Conservation (phyloP, 352 stramenopile species). For the Phytopythium kandeliae region DNA sequence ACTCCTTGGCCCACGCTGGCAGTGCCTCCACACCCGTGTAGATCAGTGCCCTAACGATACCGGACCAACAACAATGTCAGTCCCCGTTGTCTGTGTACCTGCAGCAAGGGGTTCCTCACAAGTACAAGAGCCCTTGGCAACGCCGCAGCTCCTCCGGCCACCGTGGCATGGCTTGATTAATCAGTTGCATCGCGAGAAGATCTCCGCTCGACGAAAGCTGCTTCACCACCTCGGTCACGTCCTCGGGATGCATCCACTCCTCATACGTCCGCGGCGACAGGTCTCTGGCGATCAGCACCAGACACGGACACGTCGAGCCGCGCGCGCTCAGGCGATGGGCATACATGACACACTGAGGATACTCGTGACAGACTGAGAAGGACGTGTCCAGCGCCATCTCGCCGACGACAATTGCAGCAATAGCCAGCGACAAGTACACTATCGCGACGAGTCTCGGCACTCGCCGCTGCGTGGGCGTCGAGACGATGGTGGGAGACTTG, state of each 20-base stretch:
- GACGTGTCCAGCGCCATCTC: conserved; percentile 8
- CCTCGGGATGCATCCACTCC: conserved; percentile 17
- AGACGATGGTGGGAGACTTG: too few relatives aligned
- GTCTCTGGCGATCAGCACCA: conserved; percentile 20
- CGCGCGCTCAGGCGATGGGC: conserved; percentile 13
- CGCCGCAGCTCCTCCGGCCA: conserved; percentile 18
- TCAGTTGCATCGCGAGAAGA: conserved; percentile 15
- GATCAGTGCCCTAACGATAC: conserved; percentile 13
- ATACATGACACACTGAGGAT: conserved; percentile 16
- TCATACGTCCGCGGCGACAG: conserved; percentile 12
- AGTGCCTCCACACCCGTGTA: conserved; percentile 16
- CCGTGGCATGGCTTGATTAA: conserved; percentile 14
- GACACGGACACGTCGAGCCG: conserved; percentile 13
- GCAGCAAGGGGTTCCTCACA: too few relatives aligned
- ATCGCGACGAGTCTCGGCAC: conserved; percentile 9
- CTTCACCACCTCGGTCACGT: conserved; percentile 12
- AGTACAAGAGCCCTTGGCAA: background rate
- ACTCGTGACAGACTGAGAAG: conserved; percentile 6
- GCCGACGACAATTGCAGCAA: conserved; percentile 3
- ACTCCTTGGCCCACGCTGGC: conserved; percentile 13
- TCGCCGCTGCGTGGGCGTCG: conserved; percentile 6
- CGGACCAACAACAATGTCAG: too few relatives aligned
- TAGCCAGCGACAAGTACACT: conserved; percentile 8
- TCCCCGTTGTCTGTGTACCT: too few relatives aligned
- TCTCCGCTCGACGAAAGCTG: conserved; percentile 12